A percentile compares a stretch with the other conserved stretches of the same genome.
Conservation (phyloP, 352 stramenopile genomes). For the Globisporangium solare region DNA sequence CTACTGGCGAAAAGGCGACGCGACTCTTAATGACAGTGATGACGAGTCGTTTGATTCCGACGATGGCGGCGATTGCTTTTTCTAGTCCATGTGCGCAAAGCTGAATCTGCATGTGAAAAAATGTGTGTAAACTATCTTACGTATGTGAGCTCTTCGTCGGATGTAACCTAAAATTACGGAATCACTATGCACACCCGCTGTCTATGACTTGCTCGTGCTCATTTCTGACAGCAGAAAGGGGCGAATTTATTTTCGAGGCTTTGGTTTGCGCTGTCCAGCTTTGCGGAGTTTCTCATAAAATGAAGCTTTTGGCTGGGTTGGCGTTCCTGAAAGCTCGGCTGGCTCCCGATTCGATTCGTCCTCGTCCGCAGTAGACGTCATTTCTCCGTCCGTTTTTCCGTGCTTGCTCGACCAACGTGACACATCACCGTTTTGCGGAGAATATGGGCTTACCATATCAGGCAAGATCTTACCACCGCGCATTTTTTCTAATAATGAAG, state of each 20-base stretch:
- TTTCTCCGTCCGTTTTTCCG: constrained; percentile 1
- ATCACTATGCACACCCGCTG: no score
- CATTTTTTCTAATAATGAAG: constrained; percentile 71
- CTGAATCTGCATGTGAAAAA: neutral
- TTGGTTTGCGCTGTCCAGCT: constrained; percentile 47
- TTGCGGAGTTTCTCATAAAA: constrained; percentile 78
- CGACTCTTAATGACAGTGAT: constrained; percentile 15
- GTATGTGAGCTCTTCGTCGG: no score
- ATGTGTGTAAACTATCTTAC: neutral
- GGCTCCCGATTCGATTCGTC: constrained; percentile 14
- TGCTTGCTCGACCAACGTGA: constrained; percentile 6
- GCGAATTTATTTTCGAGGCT: constrained; percentile 29
- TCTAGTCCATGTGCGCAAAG: constrained; percentile 6
- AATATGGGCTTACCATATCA: constrained; percentile 23
- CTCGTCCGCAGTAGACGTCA: constrained; percentile 18
- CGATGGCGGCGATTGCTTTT: constrained; percentile 21
- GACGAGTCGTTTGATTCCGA: constrained; percentile 28
- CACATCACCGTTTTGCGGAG: neutral
- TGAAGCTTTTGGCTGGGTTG: constrained; percentile 39
- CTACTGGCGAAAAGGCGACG: constrained; percentile 52
- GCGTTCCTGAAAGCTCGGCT: constrained; percentile 5
- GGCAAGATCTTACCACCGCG: constrained; percentile 61
- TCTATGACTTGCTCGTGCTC: no score
- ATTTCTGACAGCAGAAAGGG: no score
- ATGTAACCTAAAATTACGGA: no score